Evolutionary conservation across 2,329 filamentous ascomycete species (phyloP).

Genomic region (Pestalotiopsis fici): DNA sequence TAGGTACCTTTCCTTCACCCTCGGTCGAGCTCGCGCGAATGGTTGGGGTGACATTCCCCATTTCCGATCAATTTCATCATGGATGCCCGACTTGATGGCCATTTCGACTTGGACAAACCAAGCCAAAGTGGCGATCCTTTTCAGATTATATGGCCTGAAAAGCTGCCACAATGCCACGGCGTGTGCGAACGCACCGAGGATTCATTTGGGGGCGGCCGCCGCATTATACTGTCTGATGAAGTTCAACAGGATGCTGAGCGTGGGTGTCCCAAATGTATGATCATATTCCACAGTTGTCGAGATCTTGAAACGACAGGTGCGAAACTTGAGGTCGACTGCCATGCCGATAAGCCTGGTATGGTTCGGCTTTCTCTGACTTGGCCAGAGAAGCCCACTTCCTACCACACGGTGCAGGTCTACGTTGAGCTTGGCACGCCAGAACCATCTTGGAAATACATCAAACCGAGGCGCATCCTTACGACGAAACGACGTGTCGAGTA

Average conservation of each 20-base stretch:
- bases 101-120: not conserved
- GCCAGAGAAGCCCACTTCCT: not conserved
- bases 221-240: not conserved
- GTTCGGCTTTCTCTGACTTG: not conserved
- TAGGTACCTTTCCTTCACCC: not conserved
- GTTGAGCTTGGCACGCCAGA: not conserved
- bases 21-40: not conserved
- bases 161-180: not conserved
- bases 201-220: accelerated
- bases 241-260: not conserved
- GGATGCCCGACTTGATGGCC: not conserved
- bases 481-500: not conserved
- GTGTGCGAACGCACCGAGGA: not conserved
- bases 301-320: not conserved
- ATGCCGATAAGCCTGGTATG: not conserved
- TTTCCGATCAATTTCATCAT: not conserved
- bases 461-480: not conserved
- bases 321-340: not conserved
- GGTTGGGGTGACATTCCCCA: not conserved
- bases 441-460: not conserved
- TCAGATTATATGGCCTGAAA: not conserved
- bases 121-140: not conserved
- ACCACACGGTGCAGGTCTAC: not conserved
- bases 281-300: not conserved
- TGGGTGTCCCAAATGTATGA: not conserved